These are phyloP conservation scores for grape (Vitis vinifera) DNA, from an alignment of 164 flowering plant genomes.

Conservation along the genomic window DNA sequence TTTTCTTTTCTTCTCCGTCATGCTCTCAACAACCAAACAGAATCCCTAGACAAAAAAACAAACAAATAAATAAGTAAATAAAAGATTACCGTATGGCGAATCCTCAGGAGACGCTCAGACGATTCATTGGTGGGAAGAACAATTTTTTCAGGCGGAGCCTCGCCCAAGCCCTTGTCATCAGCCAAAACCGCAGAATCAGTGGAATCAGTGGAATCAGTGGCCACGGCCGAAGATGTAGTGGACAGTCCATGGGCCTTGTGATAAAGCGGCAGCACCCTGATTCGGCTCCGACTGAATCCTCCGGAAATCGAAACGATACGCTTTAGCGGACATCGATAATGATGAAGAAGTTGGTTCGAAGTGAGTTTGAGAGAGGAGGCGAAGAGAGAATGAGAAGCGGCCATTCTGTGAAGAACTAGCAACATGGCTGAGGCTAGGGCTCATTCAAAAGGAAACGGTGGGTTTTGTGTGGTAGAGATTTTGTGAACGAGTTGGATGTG, in stretches of 20 bases:
- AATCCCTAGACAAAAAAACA: background rate
- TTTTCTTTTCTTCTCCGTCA: background rate
- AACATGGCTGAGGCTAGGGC: constrained; percentile 3
- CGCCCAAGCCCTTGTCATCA: constrained; percentile 3
- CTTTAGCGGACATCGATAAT: constrained; percentile 2
- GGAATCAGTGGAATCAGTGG: constrained; percentile 31
- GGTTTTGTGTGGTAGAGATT: constrained; percentile 4
- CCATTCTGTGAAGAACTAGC: constrained; percentile 17
- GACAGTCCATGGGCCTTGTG: constrained; percentile 1
- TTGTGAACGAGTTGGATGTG: no score
- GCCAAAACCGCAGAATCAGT: constrained; percentile 10
- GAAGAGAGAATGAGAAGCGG: constrained; percentile 6
- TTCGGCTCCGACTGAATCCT: background rate
- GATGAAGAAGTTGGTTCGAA: background rate
- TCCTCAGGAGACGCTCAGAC: constrained; percentile 60
- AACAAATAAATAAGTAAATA: background rate
- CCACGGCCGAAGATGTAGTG: constrained; percentile 29
- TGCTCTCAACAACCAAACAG: background rate
- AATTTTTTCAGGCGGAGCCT: constrained; percentile 25
- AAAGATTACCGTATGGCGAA: constrained; percentile 73
- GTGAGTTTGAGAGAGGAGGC: constrained; percentile 16
- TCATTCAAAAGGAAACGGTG: background rate
- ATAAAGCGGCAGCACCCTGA: constrained; percentile 13
- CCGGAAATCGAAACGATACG: constrained; percentile 16
- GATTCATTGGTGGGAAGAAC: constrained; percentile 83